These are phyloP conservation scores for Solanum megistacrolobum DNA, from an alignment of 257 asterid genomes.

Conservation along the genomic window DNA sequence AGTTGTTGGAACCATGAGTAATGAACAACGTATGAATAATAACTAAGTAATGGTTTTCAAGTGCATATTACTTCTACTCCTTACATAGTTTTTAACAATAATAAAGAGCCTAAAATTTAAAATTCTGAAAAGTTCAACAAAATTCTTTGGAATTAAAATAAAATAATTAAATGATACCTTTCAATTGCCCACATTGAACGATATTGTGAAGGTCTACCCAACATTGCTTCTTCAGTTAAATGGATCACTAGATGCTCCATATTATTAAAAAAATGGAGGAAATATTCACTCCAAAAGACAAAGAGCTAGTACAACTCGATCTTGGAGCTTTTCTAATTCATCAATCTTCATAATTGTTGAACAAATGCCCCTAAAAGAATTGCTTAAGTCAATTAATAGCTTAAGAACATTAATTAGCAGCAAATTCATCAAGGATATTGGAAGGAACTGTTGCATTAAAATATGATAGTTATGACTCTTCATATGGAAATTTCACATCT, in stretches of 20 bases:
- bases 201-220: neutral
- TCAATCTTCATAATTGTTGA: neutral
- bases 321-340: neutral
- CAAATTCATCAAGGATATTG: neutral
- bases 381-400: neutral
- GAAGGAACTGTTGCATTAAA: neutral
- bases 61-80: neutral
- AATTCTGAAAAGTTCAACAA: too few species aligned
- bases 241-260: neutral
- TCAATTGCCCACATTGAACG: neutral
- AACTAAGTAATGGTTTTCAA: too few species aligned
- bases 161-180: neutral
- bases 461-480: neutral
- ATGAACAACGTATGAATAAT: too few species aligned
- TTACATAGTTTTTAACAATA: too few species aligned
- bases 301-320: neutral
- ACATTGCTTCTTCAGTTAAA: neutral
- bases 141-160: neutral
- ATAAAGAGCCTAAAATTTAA: neutral
- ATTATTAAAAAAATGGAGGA: too few species aligned
- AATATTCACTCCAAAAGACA: neutral
- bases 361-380: neutral
- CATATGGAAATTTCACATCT: neutral
- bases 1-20: too few species aligned
- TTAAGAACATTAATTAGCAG: neutral